A percentile compares a stretch with the other conserved stretches of the same genome.
These are phyloP conservation scores for Epichloe glyceriae DNA, from an alignment of 2,329 filamentous ascomycete species.

Conservation along the genomic window DNA sequence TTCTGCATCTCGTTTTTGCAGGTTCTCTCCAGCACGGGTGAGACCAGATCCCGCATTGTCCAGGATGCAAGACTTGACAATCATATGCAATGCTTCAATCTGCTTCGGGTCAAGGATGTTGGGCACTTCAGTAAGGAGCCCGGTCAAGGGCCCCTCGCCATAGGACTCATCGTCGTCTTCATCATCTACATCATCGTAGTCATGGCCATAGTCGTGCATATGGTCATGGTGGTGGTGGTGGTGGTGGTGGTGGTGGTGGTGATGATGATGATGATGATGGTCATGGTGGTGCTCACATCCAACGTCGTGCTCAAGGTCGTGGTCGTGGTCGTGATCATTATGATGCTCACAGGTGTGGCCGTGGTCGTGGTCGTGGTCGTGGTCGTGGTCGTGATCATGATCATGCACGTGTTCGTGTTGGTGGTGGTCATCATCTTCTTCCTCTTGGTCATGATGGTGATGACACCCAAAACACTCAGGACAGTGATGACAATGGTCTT, in stretches of 20 bases:
- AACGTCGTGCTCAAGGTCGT: conserved; percentile 19
- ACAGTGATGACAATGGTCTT: conserved; percentile 24
- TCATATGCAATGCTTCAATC: conserved; percentile 94
- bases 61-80: conserved; percentile 88
- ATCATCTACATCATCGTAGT: conserved; percentile 45
- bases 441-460: conserved; percentile 19
- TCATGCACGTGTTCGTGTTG: conserved; percentile 10
- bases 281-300: conserved; percentile 14
- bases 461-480: conserved; percentile 16
- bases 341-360: conserved; percentile 10
- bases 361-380: conserved; percentile 26
- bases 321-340: conserved; percentile 19
- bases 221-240: conserved; percentile 24
- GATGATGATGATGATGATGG: conserved; percentile 21
- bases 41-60: conserved; percentile 62
- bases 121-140: conserved; percentile 82
- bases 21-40: conserved; percentile 58
- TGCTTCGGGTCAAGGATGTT: conserved; percentile 89
- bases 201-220: conserved; percentile 25
- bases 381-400: conserved; percentile 14
- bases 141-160: conserved; percentile 64
- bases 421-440: conserved; percentile 7
- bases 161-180: conserved; percentile 72
- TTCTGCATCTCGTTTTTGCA: conserved; percentile 81
- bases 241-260: conserved; percentile 20